Evolutionary conservation across 805 yeast species (phyloP).

Genomic region (Candida khao-thaluensis): DNA sequence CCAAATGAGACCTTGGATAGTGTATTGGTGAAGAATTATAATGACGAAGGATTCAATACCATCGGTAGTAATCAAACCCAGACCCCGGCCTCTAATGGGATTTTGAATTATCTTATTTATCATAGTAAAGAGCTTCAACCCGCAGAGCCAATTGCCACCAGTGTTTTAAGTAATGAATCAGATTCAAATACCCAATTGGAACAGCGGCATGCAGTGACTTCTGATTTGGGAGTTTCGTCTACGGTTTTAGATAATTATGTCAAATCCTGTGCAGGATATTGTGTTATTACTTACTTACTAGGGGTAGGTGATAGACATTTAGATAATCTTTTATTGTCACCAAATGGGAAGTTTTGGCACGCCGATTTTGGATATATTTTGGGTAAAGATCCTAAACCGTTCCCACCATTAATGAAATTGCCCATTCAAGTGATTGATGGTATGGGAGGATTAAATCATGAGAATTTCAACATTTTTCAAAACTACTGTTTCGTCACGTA

Average conservation of each 20-base stretch:
- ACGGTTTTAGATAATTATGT: slow-evolving; percentile 91
- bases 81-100: slow-evolving; percentile 52
- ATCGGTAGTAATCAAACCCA: background rate
- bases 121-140: slow-evolving; percentile 43
- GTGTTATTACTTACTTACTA: slow-evolving; percentile 88
- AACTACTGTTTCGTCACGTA: slow-evolving; percentile 94
- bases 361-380: slow-evolving; percentile 96
- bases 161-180: slow-evolving; percentile 11
- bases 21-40: slow-evolving; percentile 43
- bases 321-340: slow-evolving; percentile 80
- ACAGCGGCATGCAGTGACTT: slow-evolving; percentile 28
- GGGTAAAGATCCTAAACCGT: slow-evolving; percentile 97
- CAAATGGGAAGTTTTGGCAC: slow-evolving; percentile 87
- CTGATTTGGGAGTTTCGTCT: slow-evolving; percentile 50
- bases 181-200: slow-evolving; percentile 6
- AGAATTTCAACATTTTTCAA: slow-evolving; percentile 81
- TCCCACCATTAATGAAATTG: slow-evolving; percentile 96
- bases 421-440: slow-evolving; percentile 97
- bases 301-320: slow-evolving; percentile 98
- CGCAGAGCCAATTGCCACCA: slow-evolving; percentile 24
- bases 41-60: slow-evolving; percentile 5
- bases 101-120: slow-evolving; percentile 64
- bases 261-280: slow-evolving; percentile 94
- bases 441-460: slow-evolving; percentile 90
- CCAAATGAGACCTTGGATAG: slow-evolving; percentile 87